Percentiles rank a stretch among this genome's conserved stretches.
Evolutionary conservation across 345 rosid species (phyloP).

Genomic region (Microthlaspi erraticum): DNA sequence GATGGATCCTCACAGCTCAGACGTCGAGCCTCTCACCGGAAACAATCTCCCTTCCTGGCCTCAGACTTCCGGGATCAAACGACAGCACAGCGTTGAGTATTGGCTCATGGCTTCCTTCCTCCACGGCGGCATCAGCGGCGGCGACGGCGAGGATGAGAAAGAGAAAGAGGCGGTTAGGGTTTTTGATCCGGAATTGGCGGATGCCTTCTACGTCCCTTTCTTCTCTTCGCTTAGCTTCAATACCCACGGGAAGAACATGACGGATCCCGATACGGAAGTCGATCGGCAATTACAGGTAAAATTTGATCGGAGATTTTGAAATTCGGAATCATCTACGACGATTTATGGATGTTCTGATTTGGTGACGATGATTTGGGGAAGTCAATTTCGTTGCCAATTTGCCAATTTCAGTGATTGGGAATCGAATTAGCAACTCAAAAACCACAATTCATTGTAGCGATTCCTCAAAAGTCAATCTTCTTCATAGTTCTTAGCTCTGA

Average conservation of each 20-base stretch:
- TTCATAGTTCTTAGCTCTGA: background rate
- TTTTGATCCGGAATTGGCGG: slow-evolving; percentile 89
- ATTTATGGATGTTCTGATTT: background rate
- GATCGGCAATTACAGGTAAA: slow-evolving; percentile 90
- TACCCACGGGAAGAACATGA: slow-evolving; percentile 87
- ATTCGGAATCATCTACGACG: background rate
- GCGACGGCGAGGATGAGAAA: slow-evolving; percentile 17
- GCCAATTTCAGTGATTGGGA: background rate
- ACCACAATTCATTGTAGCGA: background rate
- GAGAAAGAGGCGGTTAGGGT: slow-evolving; percentile 81
- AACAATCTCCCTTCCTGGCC: slow-evolving; percentile 79
- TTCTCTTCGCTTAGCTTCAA: slow-evolving; percentile 92
- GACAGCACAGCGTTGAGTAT: slow-evolving; percentile 94
- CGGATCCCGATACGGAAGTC: slow-evolving; percentile 87
- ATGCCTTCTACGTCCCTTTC: slow-evolving; percentile 86
- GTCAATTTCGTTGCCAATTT: slow-evolving; percentile 13
- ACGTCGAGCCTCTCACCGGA: slow-evolving; percentile 59
- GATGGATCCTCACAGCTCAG: slow-evolving; percentile 57
- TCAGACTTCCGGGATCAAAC: slow-evolving; percentile 57
- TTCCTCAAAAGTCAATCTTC: background rate
- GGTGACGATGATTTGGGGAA: background rate
- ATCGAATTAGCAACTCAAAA: background rate
- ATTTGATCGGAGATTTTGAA: background rate
- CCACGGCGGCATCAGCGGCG: slow-evolving; percentile 40
- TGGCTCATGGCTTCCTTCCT: slow-evolving; percentile 95